These are phyloP conservation scores for Cytospora schulzeri DNA, from an alignment of 2,329 filamentous ascomycete genomes.

Conservation along the genomic window DNA sequence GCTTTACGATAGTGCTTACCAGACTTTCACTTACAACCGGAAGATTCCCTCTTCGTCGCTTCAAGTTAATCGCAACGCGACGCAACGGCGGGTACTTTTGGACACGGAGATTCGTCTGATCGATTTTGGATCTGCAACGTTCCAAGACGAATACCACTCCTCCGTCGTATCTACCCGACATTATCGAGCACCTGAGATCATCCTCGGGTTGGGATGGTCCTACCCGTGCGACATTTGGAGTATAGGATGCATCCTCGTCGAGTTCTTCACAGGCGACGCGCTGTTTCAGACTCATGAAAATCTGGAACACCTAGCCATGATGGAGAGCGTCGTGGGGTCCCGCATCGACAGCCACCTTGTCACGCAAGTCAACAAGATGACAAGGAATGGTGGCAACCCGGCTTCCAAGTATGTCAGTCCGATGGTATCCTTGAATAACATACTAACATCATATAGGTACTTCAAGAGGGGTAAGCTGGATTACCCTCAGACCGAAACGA, in stretches of 20 bases:
- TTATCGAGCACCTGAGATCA: conserved; percentile 69
- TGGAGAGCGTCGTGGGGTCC: conserved; percentile 66
- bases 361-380: conserved; percentile 58
- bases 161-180: conserved; percentile 72
- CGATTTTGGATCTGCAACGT: conserved; percentile 72
- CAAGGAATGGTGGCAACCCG: conserved; percentile 59
- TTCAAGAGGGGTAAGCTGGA: conserved; percentile 68
- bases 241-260: conserved; percentile 71
- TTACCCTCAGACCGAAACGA: conserved; percentile 65
- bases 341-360: conserved; percentile 63
- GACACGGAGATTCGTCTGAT: conserved; percentile 72
- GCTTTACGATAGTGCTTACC: conserved; percentile 65
- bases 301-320: conserved; percentile 74
- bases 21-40: conserved; percentile 71
- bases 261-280: conserved; percentile 72
- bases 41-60: conserved; percentile 69
- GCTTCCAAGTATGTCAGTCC: conserved; percentile 59
- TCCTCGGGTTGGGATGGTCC: conserved; percentile 70
- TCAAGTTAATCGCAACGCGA: conserved; percentile 61
- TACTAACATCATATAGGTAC: conserved; percentile 51
- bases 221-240: conserved; percentile 75
- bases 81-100: conserved; percentile 64
- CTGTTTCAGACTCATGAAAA: conserved; percentile 75
- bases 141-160: conserved; percentile 73
- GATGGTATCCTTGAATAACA: neutral